Percentiles rank a stretch among this genome's conserved stretches.
phyloP scores from a whole-genome alignment of 2,329 filamentous ascomycete genomes.

The Paecilomyces formosus region DNA sequence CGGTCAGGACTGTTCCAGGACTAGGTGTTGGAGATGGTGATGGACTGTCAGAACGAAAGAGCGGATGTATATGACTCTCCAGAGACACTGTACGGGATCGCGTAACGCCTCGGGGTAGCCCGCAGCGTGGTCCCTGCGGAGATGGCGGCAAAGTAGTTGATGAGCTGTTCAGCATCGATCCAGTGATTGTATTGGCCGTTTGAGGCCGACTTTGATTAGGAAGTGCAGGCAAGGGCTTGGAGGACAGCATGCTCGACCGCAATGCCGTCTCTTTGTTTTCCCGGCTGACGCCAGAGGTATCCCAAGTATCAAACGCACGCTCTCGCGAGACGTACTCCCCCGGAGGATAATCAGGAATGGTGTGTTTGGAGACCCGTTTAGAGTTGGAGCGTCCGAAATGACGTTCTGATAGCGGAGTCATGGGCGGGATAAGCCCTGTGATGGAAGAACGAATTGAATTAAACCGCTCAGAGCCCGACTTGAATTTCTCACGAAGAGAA shows the following conservation, averaged over 20 bases:
- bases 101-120: constrained; percentile 9
- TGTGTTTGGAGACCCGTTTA: constrained; percentile 14
- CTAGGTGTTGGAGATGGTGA: constrained; percentile 45
- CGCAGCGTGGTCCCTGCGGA: constrained; percentile 4
- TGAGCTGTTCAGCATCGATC: neutral
- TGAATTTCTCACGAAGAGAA: constrained; percentile 6
- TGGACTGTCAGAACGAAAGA: constrained; percentile 49
- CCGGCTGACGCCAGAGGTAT: constrained; percentile 2
- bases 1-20: constrained; percentile 48
- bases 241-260: neutral
- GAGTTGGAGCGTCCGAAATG: constrained; percentile 24
- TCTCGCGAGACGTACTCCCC: neutral
- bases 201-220: neutral
- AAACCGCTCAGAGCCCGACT: constrained; percentile 7
- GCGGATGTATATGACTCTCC: constrained; percentile 51
- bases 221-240: neutral
- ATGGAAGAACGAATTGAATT: constrained; percentile 11
- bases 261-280: constrained; percentile 8
- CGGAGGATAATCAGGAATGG: constrained; percentile 14
- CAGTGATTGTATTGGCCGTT: neutral
- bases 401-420: constrained; percentile 14
- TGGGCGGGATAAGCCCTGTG: constrained; percentile 18
- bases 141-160: neutral
- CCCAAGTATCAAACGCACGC: constrained; percentile 1
- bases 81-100: constrained; percentile 13